A percentile compares a stretch with the other conserved stretches of the same genome.
Conservation (phyloP, 176 grass and related monocot genomes). For the Aegilops speltoides region DNA sequence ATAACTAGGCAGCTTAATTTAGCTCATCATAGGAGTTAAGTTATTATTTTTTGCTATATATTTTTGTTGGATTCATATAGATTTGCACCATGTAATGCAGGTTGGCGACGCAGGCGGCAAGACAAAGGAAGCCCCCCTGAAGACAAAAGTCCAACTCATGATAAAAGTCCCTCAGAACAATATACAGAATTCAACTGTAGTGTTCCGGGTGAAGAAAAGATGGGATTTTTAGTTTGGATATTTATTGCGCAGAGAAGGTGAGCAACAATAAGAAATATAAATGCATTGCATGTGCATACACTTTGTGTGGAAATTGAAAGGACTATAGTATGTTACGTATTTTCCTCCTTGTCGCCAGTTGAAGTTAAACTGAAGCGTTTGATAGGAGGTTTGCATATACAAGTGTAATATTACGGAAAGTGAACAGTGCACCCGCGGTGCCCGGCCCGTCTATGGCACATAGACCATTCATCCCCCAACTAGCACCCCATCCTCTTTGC, state of each 20-base stretch:
- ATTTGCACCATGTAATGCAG: slow-evolving; percentile 44
- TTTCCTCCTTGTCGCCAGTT: neutral
- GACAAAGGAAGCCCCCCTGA: slow-evolving; percentile 67
- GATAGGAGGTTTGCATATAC: too few species aligned
- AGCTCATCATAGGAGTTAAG: neutral
- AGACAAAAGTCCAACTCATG: slow-evolving; percentile 71
- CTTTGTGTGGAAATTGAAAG: neutral
- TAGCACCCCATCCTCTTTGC: too few species aligned
- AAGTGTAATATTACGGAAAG: too few species aligned
- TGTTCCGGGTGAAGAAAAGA: slow-evolving; percentile 94
- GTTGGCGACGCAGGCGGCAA: slow-evolving; percentile 70
- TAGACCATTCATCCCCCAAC: too few species aligned
- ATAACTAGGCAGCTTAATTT: neutral
- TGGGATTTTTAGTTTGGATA: slow-evolving; percentile 70
- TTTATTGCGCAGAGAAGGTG: neutral
- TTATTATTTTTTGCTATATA: neutral
- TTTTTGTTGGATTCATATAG: slow-evolving; percentile 7
- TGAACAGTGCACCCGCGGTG: too few species aligned
- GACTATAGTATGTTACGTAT: neutral
- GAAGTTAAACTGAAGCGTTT: neutral
- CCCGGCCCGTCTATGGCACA: too few species aligned
- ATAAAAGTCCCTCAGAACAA: slow-evolving; percentile 71
- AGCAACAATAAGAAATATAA: slow-evolving; percentile 8
- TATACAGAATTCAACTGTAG: slow-evolving; percentile 44
- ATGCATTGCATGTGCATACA: slow-evolving; percentile 20